Evolutionary conservation across 2,329 filamentous ascomycete species (phyloP), one percentile per base, ranked within the genome.

Genomic region (Monilinia laxa): DNA sequence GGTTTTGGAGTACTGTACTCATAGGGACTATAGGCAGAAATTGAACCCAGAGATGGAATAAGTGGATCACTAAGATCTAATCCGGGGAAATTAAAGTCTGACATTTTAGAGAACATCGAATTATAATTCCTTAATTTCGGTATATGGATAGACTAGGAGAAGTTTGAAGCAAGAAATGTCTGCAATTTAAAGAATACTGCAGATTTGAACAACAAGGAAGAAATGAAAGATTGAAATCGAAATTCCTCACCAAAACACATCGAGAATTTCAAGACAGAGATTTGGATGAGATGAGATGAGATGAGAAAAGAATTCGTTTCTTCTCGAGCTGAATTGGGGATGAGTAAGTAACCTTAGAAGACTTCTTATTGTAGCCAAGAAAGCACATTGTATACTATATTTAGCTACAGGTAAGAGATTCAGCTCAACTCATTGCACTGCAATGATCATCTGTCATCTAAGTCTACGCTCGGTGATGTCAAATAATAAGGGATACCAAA

Each of bases 51-150:
- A 9, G 54, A 20, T 16, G 63, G 63, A 59, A 59, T 28, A 52
- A 65, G 59, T 35, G 54, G 45, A 49, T 59, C 31, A 14, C 63
- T 65, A 7, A 65, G 56, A 35, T 65, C 54, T n/a, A 65, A 16
- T 28, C 47, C 47, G 11, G 63, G 63, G 42, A 59, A 65, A 35
- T 59, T 28, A 35, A 59, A 59, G 18, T 42, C 63, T n/a, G 63
- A 45, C 63, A 65, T 65, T 14, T 42, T 28, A 23, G 6, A 20
- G 14, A 2, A 12, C n/a, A 40, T 28, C 9, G 31, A 16, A 14
- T 42, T 42, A 31, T 35, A 51, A 38, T n/a, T 35, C 12, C 28
- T 38, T n/a, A 20, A 49, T 60, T 35, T 51, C 18, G 7, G 4
- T 10, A 12, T 18, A 6, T 51, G 45, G 5, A 51, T 18, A 16